Evolutionary conservation across 2,329 filamentous ascomycete species (phyloP), one percentile per base, ranked within the genome.

Genomic region (Ophiocordyceps camponoti-floridani): DNA sequence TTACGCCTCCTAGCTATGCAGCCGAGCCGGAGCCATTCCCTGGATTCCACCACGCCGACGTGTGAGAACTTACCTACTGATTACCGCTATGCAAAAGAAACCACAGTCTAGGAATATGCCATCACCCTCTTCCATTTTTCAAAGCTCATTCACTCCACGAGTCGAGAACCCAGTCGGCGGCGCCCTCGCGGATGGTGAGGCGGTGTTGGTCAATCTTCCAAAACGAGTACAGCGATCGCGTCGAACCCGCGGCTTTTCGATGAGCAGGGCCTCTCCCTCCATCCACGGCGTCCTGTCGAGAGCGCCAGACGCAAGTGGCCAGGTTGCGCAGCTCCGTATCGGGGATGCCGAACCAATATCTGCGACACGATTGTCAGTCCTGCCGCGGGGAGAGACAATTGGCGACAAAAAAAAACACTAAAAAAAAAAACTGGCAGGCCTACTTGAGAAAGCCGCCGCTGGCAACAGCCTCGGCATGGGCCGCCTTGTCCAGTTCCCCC

Each of bases 311-410:
- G 59, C 77, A 87, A 43, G 87, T 94, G 40, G 88, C 88, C 54
- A 95, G 62, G 63, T 94, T 94, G 55, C 76, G 69, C 49, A 81
- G 71, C 44, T 82, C 68, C 40, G 60, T 65, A 62, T 93, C 77
- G 18, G 82, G 79, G 31, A 66, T 69, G 2, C 86, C 85, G 60
- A 93, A 94, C 86, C 88, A 94, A 62, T 95, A 94, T 61, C 76
- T 79, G 50, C 42, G 41, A 16, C 30, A 23, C 23, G 23, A 3
- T 26, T 45, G 50, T 55, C 46, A 57, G 53, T 44, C 44, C 4
- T n/a, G 14, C 35, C 35, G 14, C 35, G 4, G 12, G n/a, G 12
- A 14, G 31, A 12, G 23, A 23, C 23, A 35, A 35, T 12, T 6
- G 9, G 5, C 13, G 5, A 10, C 11, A 35, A 35, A 35, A 14